Base-by-base conservation (phyloP, 257 asterid genomes). In the Sherardia arvensis region DNA sequence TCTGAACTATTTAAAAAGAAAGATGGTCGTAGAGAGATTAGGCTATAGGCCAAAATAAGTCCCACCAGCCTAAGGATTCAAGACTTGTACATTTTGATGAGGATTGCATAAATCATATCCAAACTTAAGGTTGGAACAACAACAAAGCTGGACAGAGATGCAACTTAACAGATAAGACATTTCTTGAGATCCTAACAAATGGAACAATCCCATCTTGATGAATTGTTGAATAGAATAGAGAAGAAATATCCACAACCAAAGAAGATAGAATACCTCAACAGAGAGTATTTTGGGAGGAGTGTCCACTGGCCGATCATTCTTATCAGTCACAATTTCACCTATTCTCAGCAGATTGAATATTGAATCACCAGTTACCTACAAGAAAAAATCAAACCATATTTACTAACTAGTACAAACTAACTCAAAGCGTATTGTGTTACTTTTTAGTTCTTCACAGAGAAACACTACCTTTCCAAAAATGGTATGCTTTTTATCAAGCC, bases 401-500 rank as follows among this genome's bases (percentile, higher is more conserved):
- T 27, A 66, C 73, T 66, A 32, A 64, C 59, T 51, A 76, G 23
- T 9, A 18, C 43, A 17, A 62, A 43, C 20, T 25, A 17, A 62
- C 38, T 12, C 8, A 18, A 40, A 59, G 21, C 63, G 32, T 8
- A 17, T 28, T 30, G 14, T 18, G 17, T 20, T 30, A 33, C 17
- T 18, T 30, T 59, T 4, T 0, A 30, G 14, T 8, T 11, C 18
- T 8, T 8, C 27, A 3, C 0, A 43, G 59, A 40, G 27, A 48
- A 55, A 65, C 70, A 69, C 76, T 84, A 90, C 99, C 75, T 89
- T 93, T 74, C 99, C 99, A 63, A 93, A 92, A 54, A 93, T 87
- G 1, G 99, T 93, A 70, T 89, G 96, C 81, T 93, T 87, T 84
- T 87, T 90, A 77, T 93, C 96, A 70, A 93, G 92, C 83, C 83